Conservation (phyloP, 129 eudicot species). For the Ambrosia artemisiifolia region DNA sequence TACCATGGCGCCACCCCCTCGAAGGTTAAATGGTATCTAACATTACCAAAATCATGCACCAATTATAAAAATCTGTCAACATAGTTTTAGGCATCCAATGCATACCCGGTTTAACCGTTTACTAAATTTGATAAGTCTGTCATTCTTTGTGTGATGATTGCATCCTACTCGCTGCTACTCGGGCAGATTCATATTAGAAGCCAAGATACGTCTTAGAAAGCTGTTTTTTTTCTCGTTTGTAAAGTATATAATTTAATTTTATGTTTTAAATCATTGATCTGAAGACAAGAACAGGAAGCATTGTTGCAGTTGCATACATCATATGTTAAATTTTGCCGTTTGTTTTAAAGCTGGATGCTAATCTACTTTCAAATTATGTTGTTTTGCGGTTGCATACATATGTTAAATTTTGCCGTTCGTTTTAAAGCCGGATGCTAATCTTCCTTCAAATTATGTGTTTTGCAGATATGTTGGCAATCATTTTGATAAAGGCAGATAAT, state of each 20-base stretch:
- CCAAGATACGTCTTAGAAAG: not conserved
- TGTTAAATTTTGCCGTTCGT: not conserved
- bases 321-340: not conserved
- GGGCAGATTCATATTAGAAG: not conserved
- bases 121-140: not conserved
- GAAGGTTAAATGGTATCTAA: not conserved
- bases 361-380: not conserved
- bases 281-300: not conserved
- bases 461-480: constrained; percentile 18
- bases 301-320: not conserved
- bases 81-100: not conserved
- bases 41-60: not conserved
- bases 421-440: not conserved
- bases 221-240: not conserved
- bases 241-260: not conserved
- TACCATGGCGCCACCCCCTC: no score
- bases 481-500: not conserved
- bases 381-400: constrained; percentile 11
- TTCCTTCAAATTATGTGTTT: not conserved
- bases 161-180: constrained; percentile 1
- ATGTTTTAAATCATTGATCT: not conserved
- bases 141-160: not conserved
- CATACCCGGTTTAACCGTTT: not conserved
- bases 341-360: not conserved
- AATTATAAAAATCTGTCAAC: not conserved